A percentile compares a stretch with the other conserved stretches of the same genome.
Conservation (phyloP, 306 rosid genomes). For the Sophora flavescens region DNA sequence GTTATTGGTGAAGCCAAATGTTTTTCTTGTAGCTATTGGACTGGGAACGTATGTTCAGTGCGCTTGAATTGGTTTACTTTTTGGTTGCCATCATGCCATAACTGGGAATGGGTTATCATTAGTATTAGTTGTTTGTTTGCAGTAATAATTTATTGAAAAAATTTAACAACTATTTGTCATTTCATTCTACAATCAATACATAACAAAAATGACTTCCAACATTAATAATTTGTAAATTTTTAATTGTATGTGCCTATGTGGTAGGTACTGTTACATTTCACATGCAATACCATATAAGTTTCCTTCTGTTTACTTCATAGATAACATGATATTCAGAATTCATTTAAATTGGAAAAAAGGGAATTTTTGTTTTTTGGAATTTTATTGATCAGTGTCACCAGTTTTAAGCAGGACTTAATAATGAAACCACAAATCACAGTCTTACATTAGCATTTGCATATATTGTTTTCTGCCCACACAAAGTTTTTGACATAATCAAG, state of each 20-base stretch:
- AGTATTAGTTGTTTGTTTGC: conserved; percentile 31
- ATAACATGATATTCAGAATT: conserved; percentile 5
- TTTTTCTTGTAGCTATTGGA: conserved; percentile 88
- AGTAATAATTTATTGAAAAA: not conserved
- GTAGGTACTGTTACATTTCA: conserved; percentile 4
- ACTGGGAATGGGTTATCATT: conserved; percentile 12
- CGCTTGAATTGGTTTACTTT: conserved; percentile 28
- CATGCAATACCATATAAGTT: conserved; percentile 17
- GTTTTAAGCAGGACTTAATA: conserved; percentile 10
- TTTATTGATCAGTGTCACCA: conserved; percentile 4
- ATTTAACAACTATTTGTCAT: not conserved
- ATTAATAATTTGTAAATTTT: conserved; percentile 34
- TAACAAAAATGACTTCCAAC: conserved; percentile 3
- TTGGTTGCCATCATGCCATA: conserved; percentile 21
- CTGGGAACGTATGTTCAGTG: conserved; percentile 73
- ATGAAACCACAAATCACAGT: not conserved
- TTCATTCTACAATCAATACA: conserved; percentile 24
- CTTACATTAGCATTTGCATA: not conserved
- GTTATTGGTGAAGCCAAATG: conserved; percentile 79
- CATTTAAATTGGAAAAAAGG: conserved; percentile 1
- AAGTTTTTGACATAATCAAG: not conserved
- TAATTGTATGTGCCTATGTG: not conserved
- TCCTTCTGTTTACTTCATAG: conserved; percentile 21
- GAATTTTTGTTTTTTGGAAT: conserved; percentile 1
- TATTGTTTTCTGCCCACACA: not conserved